These are phyloP conservation scores for Metschnikowia kunwiensis DNA, from an alignment of 805 yeast genomes.

Conservation along the genomic window DNA sequence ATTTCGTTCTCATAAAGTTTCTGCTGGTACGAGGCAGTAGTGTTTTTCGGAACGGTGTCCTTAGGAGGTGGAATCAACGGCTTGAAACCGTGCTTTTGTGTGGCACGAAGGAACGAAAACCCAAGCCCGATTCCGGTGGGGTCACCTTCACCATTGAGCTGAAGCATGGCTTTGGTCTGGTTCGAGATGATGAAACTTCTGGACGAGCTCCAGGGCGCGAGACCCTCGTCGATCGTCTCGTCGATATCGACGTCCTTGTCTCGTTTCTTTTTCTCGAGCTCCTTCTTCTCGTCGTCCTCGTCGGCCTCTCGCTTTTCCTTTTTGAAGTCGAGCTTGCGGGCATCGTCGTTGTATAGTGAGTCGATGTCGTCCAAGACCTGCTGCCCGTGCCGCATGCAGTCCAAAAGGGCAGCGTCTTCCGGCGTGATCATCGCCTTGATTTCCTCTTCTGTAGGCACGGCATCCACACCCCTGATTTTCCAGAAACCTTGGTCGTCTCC, in stretches of 20 bases:
- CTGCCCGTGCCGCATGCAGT: constrained; percentile 92
- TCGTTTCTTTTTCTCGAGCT: constrained; percentile 28
- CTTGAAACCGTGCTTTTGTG: constrained; percentile 90
- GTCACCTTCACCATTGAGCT: constrained; percentile 91
- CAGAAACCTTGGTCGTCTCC: constrained; percentile 95
- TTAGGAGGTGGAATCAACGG: constrained; percentile 36
- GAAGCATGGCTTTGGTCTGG: constrained; percentile 96
- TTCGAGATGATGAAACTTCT: constrained; percentile 89
- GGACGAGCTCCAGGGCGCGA: constrained; percentile 93
- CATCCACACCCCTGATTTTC: constrained; percentile 67
- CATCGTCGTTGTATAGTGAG: constrained; percentile 42
- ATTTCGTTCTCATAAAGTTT: constrained; percentile 90
- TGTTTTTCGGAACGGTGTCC: constrained; percentile 38
- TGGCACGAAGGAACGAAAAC: constrained; percentile 80
- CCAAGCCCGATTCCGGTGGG: constrained; percentile 91
- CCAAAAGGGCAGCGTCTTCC: constrained; percentile 83
- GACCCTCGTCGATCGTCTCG: constrained; percentile 72
- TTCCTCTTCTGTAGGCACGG: constrained; percentile 71
- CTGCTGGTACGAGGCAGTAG: constrained; percentile 61
- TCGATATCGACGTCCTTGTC: constrained; percentile 33
- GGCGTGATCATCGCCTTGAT: constrained; percentile 84
- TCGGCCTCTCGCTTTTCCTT: constrained; percentile 27
- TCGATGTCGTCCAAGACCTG: constrained; percentile 81
- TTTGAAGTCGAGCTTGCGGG: constrained; percentile 26
- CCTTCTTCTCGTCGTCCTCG: constrained; percentile 23